A percentile compares a stretch with the other conserved stretches of the same genome.
Conservation (phyloP, 148 eudicot genomes). For the Amaranthus hypochondriacus region DNA sequence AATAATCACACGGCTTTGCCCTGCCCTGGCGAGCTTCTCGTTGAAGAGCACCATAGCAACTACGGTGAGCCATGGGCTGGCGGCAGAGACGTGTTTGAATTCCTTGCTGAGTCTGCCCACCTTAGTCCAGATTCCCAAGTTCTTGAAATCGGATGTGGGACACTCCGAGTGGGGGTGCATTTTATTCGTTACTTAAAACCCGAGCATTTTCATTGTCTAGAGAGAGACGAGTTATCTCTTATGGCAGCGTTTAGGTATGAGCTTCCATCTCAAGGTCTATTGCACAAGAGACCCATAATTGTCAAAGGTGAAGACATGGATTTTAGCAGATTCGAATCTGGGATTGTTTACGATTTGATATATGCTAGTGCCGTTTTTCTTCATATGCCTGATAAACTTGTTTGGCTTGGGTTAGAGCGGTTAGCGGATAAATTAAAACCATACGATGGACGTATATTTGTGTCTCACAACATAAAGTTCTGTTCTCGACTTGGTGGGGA, state of each 20-base stretch:
- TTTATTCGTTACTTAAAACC: too few relatives aligned
- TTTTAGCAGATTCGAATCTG: constrained; percentile 65
- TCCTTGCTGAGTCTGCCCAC: too few relatives aligned
- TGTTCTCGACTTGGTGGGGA: constrained; percentile 95
- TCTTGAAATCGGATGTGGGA: too few relatives aligned
- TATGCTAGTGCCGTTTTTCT: constrained; percentile 98
- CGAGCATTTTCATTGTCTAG: constrained; percentile 41
- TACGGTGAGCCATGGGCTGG: constrained; percentile 98
- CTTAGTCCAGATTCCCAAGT: too few relatives aligned
- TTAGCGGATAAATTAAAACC: constrained; percentile 63
- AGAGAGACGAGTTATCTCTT: too few relatives aligned
- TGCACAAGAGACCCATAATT: constrained; percentile 54
- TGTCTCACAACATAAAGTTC: constrained; percentile 86
- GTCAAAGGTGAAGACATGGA: constrained; percentile 92
- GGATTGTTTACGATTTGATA: constrained; percentile 61
- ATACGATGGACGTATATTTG: constrained; percentile 74
- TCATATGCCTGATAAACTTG: constrained; percentile 94
- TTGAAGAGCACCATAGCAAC: constrained; percentile 94
- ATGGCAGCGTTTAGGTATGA: neutral
- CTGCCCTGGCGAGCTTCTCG: constrained; percentile 92
- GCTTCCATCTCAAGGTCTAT: too few relatives aligned
- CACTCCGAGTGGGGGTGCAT: too few relatives aligned
- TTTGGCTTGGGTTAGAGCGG: constrained; percentile 85
- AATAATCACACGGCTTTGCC: constrained; percentile 83
- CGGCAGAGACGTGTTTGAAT: constrained; percentile 28